Base-by-base conservation (phyloP, 202 grass and related monocot genomes). In the Carex sylvatica region DNA sequence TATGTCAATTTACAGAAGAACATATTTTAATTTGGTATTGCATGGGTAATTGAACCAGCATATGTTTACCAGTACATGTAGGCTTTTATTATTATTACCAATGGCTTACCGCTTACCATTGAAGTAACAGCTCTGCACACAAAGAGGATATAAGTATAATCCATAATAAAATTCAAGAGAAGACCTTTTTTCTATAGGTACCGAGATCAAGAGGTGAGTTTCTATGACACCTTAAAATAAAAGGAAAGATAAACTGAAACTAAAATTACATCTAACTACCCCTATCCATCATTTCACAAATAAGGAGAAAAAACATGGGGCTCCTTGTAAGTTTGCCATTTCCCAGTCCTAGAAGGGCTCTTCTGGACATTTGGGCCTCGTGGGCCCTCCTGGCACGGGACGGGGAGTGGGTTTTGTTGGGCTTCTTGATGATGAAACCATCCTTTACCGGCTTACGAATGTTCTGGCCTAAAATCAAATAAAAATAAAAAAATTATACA, bases 361-460 rank as follows among this genome's bases (percentile, higher is more conserved):
- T n/a, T n/a, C n/a, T n/a, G n/a, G n/a, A n/a, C n/a, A n/a, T n/a
- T n/a, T n/a, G n/a, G 12, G 91, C 91, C 61, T 88, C 88, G 61
- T 90, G 86, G 13, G 88, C 88, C 20, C 91, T 90, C 2, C 91
- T 71, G 28, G 93, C 93, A 38, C 93, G 90, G 8, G 93, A 91
- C 31, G 90, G 78, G 2, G 93, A 95, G 84, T 95, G 93, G 42
- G 92, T 92, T 84, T 95, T 95, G 76, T 92, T 84, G 14, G 93
- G 93, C 84, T 95, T 95, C 86, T 63, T 90, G 61, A 92, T 95
- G 61, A 95, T 84, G 74, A 95, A 95, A 2, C 93, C 93, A 79
- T 95, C 93, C 82, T 95, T 95, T 5, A 95, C 90, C 72, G 91
- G 79, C 82, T 95, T 95, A 3, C 90, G 78, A 55, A 95, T 95